phyloP scores from a whole-genome alignment of 1,284 basidiomycete genomes.

The Psilocybe mexicana region DNA sequence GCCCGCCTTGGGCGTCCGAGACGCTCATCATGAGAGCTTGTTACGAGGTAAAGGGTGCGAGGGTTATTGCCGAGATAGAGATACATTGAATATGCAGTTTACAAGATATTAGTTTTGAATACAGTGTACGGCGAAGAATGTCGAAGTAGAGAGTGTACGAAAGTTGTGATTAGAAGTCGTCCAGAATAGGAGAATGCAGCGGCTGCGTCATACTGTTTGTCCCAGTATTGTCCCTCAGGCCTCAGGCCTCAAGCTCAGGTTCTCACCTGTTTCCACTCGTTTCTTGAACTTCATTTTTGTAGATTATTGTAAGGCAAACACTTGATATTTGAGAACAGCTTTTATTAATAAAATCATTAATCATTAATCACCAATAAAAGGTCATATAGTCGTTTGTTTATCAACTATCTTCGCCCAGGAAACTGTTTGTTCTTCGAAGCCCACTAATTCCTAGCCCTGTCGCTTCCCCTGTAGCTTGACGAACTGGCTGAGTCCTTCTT shows the following conservation, averaged over 20 bases:
- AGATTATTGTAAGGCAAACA: no score
- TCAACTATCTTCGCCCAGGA: conserved; percentile 24
- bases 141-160: not conserved
- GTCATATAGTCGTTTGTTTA: not conserved
- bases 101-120: conserved; percentile 1
- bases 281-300: no score
- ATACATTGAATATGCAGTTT: conserved; percentile 48
- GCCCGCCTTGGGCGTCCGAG: conserved; percentile 58
- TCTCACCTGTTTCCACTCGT: no score
- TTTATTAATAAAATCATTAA: not conserved
- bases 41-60: conserved; percentile 70
- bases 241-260: not conserved
- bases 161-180: not conserved
- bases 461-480: conserved; percentile 18
- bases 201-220: not conserved
- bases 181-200: not conserved
- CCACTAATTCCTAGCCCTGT: conserved; percentile 27
- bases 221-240: not conserved
- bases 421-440: conserved; percentile 30
- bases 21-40: conserved; percentile 63
- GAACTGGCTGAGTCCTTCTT: conserved; percentile 10
- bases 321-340: no score
- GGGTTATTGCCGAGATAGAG: conserved; percentile 68
- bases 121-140: not conserved
- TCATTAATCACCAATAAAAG: not conserved